These are phyloP conservation scores for Aspergillus homomorphus DNA, from an alignment of 495 filamentous ascomycete genomes.

Conservation along the genomic window DNA sequence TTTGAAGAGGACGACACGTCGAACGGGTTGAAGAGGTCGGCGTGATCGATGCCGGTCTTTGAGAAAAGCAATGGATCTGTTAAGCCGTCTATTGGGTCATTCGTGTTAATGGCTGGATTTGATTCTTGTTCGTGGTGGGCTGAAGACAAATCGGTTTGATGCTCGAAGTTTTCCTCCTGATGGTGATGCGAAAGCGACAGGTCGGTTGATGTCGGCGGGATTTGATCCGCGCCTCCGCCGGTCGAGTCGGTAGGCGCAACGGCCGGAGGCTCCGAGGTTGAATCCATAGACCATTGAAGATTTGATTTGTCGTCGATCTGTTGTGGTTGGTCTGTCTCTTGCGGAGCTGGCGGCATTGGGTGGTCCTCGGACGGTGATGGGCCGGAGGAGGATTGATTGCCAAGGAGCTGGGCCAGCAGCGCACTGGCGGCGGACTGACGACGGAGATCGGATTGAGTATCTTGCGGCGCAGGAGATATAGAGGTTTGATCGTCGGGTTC, in stretches of 20 bases:
- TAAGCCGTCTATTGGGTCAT: constrained; percentile 29
- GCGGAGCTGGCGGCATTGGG: constrained; percentile 6
- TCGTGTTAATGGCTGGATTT: constrained; percentile 8
- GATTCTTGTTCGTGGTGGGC: constrained; percentile 11
- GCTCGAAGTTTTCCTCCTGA: constrained; percentile 12
- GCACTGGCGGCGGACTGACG: constrained; percentile 44
- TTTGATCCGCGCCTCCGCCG: constrained; percentile 15
- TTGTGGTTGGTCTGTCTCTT: constrained; percentile 5
- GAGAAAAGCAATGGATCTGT: constrained; percentile 36
- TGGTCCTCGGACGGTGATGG: constrained; percentile 10
- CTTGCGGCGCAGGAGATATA: constrained; percentile 7
- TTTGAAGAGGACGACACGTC: constrained; percentile 35
- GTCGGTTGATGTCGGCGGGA: constrained; percentile 7
- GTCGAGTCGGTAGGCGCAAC: constrained; percentile 9
- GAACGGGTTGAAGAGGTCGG: constrained; percentile 40
- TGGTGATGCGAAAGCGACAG: constrained; percentile 11
- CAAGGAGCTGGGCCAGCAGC: constrained; percentile 44
- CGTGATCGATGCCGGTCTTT: constrained; percentile 33
- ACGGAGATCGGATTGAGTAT: constrained; percentile 19
- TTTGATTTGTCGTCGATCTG: constrained; percentile 11
- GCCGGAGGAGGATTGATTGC: constrained; percentile 28
- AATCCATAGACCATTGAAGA: constrained; percentile 15
- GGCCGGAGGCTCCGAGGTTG: constrained; percentile 9
- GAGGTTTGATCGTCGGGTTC: constrained; percentile 22
- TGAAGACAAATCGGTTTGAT: constrained; percentile 11